These are phyloP conservation scores for Oryza meridionalis DNA, from an alignment of 176 grass and related monocot genomes.

Conservation along the genomic window DNA sequence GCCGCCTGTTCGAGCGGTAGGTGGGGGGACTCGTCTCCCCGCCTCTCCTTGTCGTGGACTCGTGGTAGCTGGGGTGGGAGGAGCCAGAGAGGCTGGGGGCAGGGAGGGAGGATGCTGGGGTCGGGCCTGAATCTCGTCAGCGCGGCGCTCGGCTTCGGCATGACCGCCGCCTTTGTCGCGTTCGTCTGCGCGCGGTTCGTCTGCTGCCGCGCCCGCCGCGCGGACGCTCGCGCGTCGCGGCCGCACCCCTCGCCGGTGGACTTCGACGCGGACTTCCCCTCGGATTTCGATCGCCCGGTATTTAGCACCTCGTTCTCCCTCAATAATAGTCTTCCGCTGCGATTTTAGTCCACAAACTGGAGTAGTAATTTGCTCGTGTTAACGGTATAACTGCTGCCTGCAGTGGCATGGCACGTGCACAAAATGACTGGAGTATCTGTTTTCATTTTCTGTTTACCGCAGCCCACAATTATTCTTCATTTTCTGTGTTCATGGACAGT, in stretches of 20 bases:
- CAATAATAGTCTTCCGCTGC: not conserved
- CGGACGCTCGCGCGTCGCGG: conserved; percentile 27
- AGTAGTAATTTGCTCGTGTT: conserved; percentile 7
- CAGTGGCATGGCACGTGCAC: not conserved
- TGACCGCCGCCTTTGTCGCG: conserved; percentile 73
- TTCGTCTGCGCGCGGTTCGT: conserved; percentile 76
- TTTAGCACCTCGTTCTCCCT: conserved; percentile 14
- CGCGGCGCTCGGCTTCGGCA: conserved; percentile 82
- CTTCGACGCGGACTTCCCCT: conserved; percentile 50
- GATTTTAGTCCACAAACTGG: not conserved
- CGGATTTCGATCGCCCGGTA: conserved; percentile 56
- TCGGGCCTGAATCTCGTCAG: conserved; percentile 75
- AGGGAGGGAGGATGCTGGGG: conserved; percentile 48
- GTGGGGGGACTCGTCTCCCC: not conserved
- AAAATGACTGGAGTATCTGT: not conserved
- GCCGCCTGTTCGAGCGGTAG: conserved; percentile 53
- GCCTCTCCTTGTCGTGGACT: not conserved
- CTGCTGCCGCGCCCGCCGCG: conserved; percentile 51
- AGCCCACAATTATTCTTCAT: not conserved
- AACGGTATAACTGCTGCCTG: not conserved
- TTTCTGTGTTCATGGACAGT: not conserved
- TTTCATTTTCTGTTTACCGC: not conserved
- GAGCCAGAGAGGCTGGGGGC: not conserved
- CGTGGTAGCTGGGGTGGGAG: not conserved
- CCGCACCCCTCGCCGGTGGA: conserved; percentile 33